Conservation (phyloP, 257 asterid species). For the Hygrophila difformis region DNA sequence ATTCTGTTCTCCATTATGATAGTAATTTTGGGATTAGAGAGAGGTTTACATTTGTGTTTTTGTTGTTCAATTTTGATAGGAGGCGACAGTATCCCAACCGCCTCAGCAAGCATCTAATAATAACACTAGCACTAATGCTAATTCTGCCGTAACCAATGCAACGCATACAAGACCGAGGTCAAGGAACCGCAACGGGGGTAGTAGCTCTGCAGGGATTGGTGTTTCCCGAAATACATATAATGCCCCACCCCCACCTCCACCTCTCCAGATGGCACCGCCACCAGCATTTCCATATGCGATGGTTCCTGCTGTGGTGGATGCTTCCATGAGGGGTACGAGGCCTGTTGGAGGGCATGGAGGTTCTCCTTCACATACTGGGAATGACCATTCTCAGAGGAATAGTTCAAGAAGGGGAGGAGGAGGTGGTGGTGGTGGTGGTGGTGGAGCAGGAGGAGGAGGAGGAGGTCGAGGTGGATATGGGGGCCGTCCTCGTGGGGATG, state of each 20-base stretch:
- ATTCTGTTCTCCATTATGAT: no score
- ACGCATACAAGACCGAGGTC: conserved; percentile 42
- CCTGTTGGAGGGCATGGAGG: conserved; percentile 39
- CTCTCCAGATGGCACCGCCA: conserved; percentile 45
- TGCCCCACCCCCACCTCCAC: conserved; percentile 41
- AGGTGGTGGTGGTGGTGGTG: conserved; percentile 70
- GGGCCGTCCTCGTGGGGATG: conserved; percentile 70
- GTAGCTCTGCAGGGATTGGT: conserved; percentile 28
- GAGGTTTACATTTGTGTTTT: no score
- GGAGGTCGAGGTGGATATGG: conserved; percentile 60
- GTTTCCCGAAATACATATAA: conserved; percentile 41
- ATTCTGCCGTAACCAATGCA: conserved; percentile 28
- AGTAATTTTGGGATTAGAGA: no score
- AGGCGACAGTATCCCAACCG: conserved; percentile 44
- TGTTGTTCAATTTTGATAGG: conserved; percentile 31
- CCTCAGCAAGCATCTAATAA: conserved; percentile 44
- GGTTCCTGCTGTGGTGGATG: conserved; percentile 45
- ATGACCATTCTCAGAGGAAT: conserved; percentile 47
- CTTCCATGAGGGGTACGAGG: conserved; percentile 43
- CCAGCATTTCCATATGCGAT: conserved; percentile 51
- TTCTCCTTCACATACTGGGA: conserved; percentile 34
- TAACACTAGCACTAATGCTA: conserved; percentile 25
- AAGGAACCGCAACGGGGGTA: conserved; percentile 35
- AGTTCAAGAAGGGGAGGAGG: conserved; percentile 49
- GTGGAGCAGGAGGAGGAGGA: no score